phyloP scores from a whole-genome alignment of 2,329 filamentous ascomycete species.

The Aspergillus terreus region DNA sequence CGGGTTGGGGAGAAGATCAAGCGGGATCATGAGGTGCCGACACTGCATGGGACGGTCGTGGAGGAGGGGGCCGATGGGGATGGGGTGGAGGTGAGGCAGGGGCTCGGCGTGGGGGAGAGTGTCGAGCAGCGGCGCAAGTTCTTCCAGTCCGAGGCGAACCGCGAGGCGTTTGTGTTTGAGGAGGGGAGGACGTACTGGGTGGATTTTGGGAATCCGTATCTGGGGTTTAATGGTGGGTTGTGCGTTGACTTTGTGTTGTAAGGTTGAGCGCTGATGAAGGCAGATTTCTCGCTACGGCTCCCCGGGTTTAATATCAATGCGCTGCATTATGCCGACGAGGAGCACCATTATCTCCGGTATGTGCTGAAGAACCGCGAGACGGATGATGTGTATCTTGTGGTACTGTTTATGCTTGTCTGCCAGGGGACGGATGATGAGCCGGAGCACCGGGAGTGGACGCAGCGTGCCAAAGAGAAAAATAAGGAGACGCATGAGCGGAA shows the following conservation, averaged over 20 bases:
- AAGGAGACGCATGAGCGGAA: slow-evolving; percentile 3
- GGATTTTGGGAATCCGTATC: slow-evolving; percentile 87
- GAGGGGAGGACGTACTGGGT: slow-evolving; percentile 58
- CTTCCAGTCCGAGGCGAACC: slow-evolving; percentile 55
- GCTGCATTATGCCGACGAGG: slow-evolving; percentile 49
- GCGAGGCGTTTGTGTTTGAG: slow-evolving; percentile 60
- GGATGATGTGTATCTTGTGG: slow-evolving; percentile 71
- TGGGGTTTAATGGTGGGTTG: slow-evolving; percentile 70
- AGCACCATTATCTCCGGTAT: slow-evolving; percentile 85
- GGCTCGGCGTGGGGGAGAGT: slow-evolving; percentile 50
- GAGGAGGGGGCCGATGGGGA: slow-evolving; percentile 64
- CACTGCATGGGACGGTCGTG: slow-evolving; percentile 52
- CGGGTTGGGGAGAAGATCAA: slow-evolving; percentile 55
- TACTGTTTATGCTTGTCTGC: slow-evolving; percentile 72
- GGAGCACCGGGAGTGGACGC: slow-evolving; percentile 10
- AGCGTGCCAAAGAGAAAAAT: slow-evolving; percentile 3
- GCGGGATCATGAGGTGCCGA: slow-evolving; percentile 26
- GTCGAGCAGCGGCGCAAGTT: slow-evolving; percentile 56
- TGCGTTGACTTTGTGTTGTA: not conserved
- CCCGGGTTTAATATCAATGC: slow-evolving; percentile 36
- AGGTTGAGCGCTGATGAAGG: not conserved
- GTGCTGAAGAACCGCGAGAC: slow-evolving; percentile 79
- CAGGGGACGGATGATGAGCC: slow-evolving; percentile 20
- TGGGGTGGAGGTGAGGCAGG: slow-evolving; percentile 43
- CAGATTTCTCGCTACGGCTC: slow-evolving; percentile 38